Evolutionary conservation across 140 eudicot species (phyloP).

Genomic region (Senecio squalidus): DNA sequence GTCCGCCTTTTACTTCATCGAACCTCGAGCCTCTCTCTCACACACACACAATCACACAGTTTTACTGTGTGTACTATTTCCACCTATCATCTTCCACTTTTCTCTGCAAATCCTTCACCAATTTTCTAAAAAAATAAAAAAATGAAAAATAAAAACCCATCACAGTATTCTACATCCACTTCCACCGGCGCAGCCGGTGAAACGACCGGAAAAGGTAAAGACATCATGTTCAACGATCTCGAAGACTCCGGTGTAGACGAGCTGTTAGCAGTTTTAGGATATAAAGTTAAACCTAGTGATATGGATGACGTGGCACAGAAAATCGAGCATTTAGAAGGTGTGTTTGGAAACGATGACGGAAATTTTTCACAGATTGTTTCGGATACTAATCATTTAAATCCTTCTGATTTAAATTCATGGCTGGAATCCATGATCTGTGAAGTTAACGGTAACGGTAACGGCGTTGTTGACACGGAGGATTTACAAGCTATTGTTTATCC

Average conservation of each 20-base stretch:
- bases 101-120: slow-evolving; percentile 22
- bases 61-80: slow-evolving; percentile 26
- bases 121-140: slow-evolving; percentile 10
- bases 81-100: slow-evolving; percentile 23
- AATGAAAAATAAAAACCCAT: slow-evolving; percentile 12
- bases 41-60: slow-evolving; percentile 14
- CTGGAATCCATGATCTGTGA: slow-evolving; percentile 70
- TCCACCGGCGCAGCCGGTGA: slow-evolving; percentile 18
- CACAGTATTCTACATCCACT: slow-evolving; percentile 6
- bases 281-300: slow-evolving; percentile 65
- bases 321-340: slow-evolving; percentile 63
- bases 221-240: slow-evolving; percentile 45
- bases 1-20: slow-evolving; percentile 26
- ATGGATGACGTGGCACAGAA: slow-evolving; percentile 83
- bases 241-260: no score
- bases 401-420: slow-evolving; percentile 74
- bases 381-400: slow-evolving; percentile 70
- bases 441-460: no score
- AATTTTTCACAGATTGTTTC: slow-evolving; percentile 42
- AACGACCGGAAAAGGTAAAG: slow-evolving; percentile 27
- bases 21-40: slow-evolving; percentile 18
- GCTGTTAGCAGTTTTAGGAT: slow-evolving; percentile 64
- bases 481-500: slow-evolving; percentile 56
- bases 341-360: slow-evolving; percentile 44
- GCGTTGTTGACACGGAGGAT: no score